A percentile compares a stretch with the other conserved stretches of the same genome.
phyloP scores from a whole-genome alignment of 768 basidiomycete species.

The Cystofilobasidium ferigula region DNA sequence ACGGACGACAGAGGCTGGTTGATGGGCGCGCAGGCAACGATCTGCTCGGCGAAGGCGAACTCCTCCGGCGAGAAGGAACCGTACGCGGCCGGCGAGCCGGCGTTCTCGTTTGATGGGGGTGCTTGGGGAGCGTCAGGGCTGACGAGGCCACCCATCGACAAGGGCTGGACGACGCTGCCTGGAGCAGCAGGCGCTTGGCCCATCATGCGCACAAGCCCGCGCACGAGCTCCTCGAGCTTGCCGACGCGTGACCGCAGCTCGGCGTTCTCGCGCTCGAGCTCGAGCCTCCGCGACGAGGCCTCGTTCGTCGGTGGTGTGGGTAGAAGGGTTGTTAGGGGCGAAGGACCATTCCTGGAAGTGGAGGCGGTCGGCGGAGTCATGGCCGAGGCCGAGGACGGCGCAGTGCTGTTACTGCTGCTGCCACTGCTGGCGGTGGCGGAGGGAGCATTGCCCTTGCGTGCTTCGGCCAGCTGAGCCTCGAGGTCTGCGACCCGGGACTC shows the following conservation, averaged over 20 bases:
- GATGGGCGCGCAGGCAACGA: background rate
- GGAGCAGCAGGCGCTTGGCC: conserved; percentile 1
- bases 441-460: background rate
- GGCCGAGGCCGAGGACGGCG: background rate
- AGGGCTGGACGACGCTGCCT: background rate
- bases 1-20: background rate
- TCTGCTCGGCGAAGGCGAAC: background rate
- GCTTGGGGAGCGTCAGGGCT: background rate
- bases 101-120: too few species aligned
- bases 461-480: conserved; percentile 8
- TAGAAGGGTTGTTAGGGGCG: background rate
- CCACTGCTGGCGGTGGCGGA: background rate
- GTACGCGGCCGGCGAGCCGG: background rate
- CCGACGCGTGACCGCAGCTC: conserved; percentile 15
- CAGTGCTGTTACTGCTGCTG: too few species aligned
- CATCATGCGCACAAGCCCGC: conserved; percentile 21
- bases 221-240: conserved; percentile 25
- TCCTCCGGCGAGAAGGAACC: background rate
- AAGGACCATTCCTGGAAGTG: background rate
- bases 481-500: conserved; percentile 20
- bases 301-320: background rate
- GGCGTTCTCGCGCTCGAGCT: conserved; percentile 21
- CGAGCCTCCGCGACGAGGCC: conserved; percentile 7
- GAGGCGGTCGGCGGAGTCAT: background rate
- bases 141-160: background rate